These are phyloP conservation scores for Tillandsia leiboldiana DNA, from an alignment of 176 grass and related monocot genomes.

Conservation along the genomic window DNA sequence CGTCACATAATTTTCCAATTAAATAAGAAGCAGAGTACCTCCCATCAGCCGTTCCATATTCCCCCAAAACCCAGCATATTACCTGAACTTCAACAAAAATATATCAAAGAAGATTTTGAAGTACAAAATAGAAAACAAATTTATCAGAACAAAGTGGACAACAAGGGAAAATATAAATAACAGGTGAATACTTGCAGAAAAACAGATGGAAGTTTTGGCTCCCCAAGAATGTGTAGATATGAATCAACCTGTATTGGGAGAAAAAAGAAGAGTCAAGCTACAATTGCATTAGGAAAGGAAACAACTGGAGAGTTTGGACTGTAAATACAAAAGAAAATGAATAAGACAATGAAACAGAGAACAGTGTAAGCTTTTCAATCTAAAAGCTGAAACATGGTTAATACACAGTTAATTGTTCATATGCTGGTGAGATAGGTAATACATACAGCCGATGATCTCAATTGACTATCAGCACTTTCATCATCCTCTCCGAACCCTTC, in stretches of 20 bases:
- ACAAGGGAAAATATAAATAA: slow-evolving; percentile 9
- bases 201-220: slow-evolving; percentile 96
- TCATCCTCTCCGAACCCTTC: slow-evolving; percentile 98
- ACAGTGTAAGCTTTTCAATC: neutral
- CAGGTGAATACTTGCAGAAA: slow-evolving; percentile 72
- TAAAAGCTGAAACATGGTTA: no score
- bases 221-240: slow-evolving; percentile 82
- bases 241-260: slow-evolving; percentile 71
- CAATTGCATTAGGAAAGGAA: neutral
- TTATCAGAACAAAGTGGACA: neutral
- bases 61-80: slow-evolving; percentile 99
- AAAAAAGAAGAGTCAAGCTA: slow-evolving; percentile 6
- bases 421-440: neutral
- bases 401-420: neutral
- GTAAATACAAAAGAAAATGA: slow-evolving; percentile 1
- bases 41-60: slow-evolving; percentile 86
- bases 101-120: neutral
- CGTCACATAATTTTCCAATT: slow-evolving; percentile 90
- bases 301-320: neutral
- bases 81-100: slow-evolving; percentile 41
- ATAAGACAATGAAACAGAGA: slow-evolving; percentile 13
- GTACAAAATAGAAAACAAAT: neutral
- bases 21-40: slow-evolving; percentile 90
- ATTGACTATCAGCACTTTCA: slow-evolving; percentile 91
- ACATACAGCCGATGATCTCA: slow-evolving; percentile 99